Conservation (phyloP, 371 early-diverging fungal genomes). For the Mucor piriformis region DNA sequence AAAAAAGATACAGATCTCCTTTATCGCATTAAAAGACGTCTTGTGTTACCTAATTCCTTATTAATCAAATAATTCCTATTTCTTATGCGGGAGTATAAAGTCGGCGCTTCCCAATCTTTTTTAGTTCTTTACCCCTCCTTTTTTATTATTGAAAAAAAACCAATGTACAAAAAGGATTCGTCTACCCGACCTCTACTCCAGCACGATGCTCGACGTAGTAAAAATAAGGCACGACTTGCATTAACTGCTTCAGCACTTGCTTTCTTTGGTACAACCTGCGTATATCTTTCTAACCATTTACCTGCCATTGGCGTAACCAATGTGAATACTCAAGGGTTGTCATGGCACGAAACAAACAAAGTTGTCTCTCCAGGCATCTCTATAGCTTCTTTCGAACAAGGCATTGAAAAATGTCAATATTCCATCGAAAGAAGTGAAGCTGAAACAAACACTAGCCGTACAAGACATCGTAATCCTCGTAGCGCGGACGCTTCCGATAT, state of each 20-base stretch:
- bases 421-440: conserved; percentile 20
- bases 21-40: too few species aligned
- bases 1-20: too few species aligned
- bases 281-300: conserved; percentile 31
- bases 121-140: too few species aligned
- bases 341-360: conserved; percentile 8
- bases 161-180: neutral
- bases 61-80: too few species aligned
- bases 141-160: too few species aligned
- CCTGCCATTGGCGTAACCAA: conserved; percentile 9
- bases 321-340: neutral
- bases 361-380: conserved; percentile 56
- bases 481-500: conserved; percentile 34
- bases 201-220: neutral
- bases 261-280: conserved; percentile 32
- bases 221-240: conserved; percentile 7
- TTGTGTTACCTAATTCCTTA: too few species aligned
- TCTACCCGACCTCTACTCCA: neutral
- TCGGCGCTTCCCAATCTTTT: too few species aligned
- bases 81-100: too few species aligned
- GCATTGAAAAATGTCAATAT: conserved; percentile 48
- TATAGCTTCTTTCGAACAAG: conserved; percentile 38
- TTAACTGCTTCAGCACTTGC: conserved; percentile 23
- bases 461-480: conserved; percentile 47
- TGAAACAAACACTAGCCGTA: conserved; percentile 29